Base-by-base conservation (phyloP, 345 rosid genomes). In the Lepidium didymum region DNA sequence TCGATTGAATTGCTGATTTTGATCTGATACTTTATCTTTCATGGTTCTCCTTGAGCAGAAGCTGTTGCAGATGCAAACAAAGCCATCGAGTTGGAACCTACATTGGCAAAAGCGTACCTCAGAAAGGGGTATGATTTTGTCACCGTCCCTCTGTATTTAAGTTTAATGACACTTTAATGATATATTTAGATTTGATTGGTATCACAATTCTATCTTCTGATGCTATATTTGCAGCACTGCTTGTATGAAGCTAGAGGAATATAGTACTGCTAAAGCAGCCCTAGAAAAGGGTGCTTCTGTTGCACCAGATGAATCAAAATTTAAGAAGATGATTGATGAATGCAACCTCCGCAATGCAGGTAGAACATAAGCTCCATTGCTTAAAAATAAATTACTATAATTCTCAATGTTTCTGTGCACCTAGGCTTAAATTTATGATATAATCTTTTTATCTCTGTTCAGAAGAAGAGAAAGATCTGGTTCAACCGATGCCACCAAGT, bases 51-150 rank as follows among this genome's bases (percentile, higher is more conserved):
- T 46, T 70, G 72, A 75, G 74, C 84, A 90, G 96, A 87, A 78
- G 96, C 94, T 31, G 82, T 87, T 75, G 82, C 74, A 18, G 96
- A 87, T 83, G 88, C 94, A 0, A 81, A 76, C 68, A 80, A 74
- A 70, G 94, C 96, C n/a, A 86, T 90, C 31, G 80, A 74, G 76
- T 77, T 90, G 84, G 84, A 86, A 44, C 85, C 86, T 40, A 75
- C 77, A 0, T 33, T 78, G 83, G 77, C 81, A 3, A 90, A 82
- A 80, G 90, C 94, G 2, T 86, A 86, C 46, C 72, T 85, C 63
- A 86, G 91, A 12, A 90, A 90, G 53, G 96, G 96, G 96, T 87
- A 56, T 58, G 80, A 65, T 13, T 29, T 31, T 27, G 1, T 33
- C 15, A 33, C 18, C 9, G 2, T 10, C 21, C 3, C 51, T 72